phyloP scores from a whole-genome alignment of 1,139 yeast genomes.

The Tardiomyces depauwii region DNA sequence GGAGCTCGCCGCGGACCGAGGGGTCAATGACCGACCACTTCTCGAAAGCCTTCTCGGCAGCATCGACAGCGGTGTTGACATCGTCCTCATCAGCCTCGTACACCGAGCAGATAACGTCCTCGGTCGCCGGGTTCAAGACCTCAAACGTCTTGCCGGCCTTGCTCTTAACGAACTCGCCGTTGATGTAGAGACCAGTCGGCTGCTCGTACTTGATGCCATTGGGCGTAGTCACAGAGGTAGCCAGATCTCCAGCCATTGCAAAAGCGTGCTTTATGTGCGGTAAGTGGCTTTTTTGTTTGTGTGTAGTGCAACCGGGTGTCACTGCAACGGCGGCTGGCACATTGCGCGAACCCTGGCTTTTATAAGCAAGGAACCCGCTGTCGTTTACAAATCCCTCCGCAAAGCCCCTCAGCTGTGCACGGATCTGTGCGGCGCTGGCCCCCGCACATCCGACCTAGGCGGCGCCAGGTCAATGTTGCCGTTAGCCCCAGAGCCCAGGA shows the following conservation, averaged over 20 bases:
- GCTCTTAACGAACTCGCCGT: conserved; percentile 46
- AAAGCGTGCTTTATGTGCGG: too few species aligned
- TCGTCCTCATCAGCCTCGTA: conserved; percentile 47
- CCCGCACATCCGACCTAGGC: too few species aligned
- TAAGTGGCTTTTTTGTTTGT: too few species aligned
- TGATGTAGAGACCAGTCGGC: conserved; percentile 58
- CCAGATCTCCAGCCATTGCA: not conserved
- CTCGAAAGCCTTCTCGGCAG: conserved; percentile 44
- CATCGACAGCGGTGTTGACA: conserved; percentile 47
- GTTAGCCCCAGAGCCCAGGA: too few species aligned
- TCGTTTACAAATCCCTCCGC: too few species aligned
- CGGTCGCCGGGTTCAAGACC: conserved; percentile 46
- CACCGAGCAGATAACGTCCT: conserved; percentile 41
- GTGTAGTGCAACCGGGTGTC: too few species aligned
- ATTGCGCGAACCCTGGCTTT: too few species aligned
- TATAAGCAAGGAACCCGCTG: too few species aligned
- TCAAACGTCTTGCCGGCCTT: conserved; percentile 39
- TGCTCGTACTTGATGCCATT: conserved; percentile 50
- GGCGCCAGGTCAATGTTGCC: too few species aligned
- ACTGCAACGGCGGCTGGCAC: too few species aligned
- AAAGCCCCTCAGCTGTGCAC: too few species aligned
- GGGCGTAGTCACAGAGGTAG: conserved; percentile 44
- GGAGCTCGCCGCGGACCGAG: conserved; percentile 43
- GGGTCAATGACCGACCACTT: conserved; percentile 39
- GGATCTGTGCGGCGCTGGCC: too few species aligned